Evolutionary conservation across 768 basidiomycete species (phyloP), one percentile per base, ranked within the genome.

Genomic region (Boletus sp.): DNA sequence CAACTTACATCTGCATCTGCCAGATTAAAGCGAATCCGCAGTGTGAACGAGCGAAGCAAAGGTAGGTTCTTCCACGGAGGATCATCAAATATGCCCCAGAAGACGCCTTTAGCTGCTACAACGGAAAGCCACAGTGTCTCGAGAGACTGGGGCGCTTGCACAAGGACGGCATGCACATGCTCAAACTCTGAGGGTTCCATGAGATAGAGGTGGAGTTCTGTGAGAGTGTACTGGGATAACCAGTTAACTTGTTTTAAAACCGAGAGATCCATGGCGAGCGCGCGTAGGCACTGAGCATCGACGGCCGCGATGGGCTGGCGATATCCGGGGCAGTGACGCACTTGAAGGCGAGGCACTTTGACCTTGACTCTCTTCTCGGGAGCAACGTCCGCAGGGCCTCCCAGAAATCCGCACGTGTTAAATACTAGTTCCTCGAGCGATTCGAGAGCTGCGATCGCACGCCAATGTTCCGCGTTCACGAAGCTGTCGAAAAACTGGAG

Each of bases 381-480:
- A 6, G 29, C 29, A 2, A 32, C 44, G 5, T 56, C 54, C 5
- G 47, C 46, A 12, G 52, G 47, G 9, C 41, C 51, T 1, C 6
- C 17, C 18, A 50, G 9, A 52, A 67, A 59, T 0, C 1, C 0
- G 47, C 65, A 65, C 1, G 0, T 0, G 0, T 36, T 0, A 29
- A 71, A 71, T 12, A 47, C 36, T 2, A 69, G 59, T 10, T 47
- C 20, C 40, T 67, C 51, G 44, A 71, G 70, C 18, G 30, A 45
- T 5, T 17, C 18, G 2, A 67, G 40, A 3, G 45, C 7, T n/a
- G 47, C 45, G 5, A 71, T 57, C 7, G 47, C 57, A 7, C 35
- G 1, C 63, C 69, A 67, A 42, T 69, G 50, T 0, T 54, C 48
- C 2, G 14, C 17, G 15, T 56, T 49, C 50, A 71, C 56, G 36